phyloP scores from a whole-genome alignment of 23 red algal species.

The Gracilaria gracilis region DNA sequence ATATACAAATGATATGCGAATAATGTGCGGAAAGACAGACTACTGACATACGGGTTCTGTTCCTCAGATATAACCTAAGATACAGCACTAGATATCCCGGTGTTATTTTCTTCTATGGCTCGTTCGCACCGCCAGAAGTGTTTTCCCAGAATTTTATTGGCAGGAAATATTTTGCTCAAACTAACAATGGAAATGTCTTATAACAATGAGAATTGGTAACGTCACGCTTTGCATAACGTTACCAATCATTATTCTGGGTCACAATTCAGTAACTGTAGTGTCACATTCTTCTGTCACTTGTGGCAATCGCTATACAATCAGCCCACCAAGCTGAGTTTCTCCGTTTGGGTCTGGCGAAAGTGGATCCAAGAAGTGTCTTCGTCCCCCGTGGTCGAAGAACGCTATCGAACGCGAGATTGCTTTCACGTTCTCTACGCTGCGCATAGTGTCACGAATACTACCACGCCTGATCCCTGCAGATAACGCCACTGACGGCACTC shows the following conservation, averaged over 20 bases:
- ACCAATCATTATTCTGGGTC: neutral
- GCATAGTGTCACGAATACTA: neutral
- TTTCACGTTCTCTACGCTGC: neutral
- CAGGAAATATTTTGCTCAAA: neutral
- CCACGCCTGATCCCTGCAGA: neutral
- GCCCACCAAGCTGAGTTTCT: neutral
- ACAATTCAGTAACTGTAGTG: neutral
- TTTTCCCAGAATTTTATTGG: neutral
- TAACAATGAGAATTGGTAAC: neutral
- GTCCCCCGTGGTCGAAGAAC: slow-evolving; percentile 4
- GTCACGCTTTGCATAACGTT: neutral
- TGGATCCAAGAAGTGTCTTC: slow-evolving; percentile 1
- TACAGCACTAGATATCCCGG: too few species aligned
- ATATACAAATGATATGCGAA: too few species aligned
- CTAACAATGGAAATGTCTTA: neutral
- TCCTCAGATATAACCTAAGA: too few species aligned
- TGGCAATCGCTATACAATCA: neutral
- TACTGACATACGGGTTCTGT: too few species aligned
- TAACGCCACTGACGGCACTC: neutral
- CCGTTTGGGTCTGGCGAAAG: neutral
- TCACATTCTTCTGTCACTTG: neutral
- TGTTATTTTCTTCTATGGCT: too few species aligned
- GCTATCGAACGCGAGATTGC: neutral
- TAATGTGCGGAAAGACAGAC: too few species aligned
- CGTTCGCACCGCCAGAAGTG: neutral